Evolutionary conservation across 2,329 filamentous ascomycete genomes (phyloP), one percentile per base, ranked within the genome.

Genomic region (Microdochium trichocladiopsis): DNA sequence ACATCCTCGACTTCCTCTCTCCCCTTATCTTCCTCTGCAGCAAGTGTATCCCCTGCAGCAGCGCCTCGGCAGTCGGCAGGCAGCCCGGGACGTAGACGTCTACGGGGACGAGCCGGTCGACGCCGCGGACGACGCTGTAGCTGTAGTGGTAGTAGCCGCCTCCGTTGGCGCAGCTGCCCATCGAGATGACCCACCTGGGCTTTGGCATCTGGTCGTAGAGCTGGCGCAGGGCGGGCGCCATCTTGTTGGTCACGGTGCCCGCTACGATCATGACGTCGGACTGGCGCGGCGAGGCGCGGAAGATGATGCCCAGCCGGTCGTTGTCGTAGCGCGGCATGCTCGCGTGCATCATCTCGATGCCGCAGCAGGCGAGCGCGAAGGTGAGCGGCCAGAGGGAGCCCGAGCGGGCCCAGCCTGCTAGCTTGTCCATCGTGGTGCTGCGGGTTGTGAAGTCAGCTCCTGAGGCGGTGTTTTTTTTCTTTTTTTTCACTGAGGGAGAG

Each of bases 121-220:
- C 88, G 6, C 87, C 87, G 52, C 88, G 78, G 47, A 86, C 83
- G 43, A 91, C 88, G 59, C 78, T 83, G 73, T 93, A 93, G 69
- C 84, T 88, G 74, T 93, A 92, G 72, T 93, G 88, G 69, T 93
- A 92, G 74, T 93, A 93, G 51, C 88, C 88, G 56, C 88, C 88
- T 50, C 88, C 88, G 69, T 92, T 92, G 55, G 88, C 88, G 69
- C 88, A 93, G 63, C 84, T 88, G 12, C 88, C 88, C 88, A 93
- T 93, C 61, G 84, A 88, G 63, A 83, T 70, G 61, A 93, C 90
- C 90, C 90, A 95, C 65, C 87, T 80, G 18, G 90, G 90, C 28
- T 95, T 90, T 25, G 90, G 90, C 90, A 95, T 95, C 77, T 95
- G 91, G 71, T 96, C 91, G 74, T 96, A 96, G 56, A 95, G 86